These are phyloP conservation scores for Filosporella fistucella DNA, from an alignment of 495 filamentous ascomycete genomes.

Conservation along the genomic window DNA sequence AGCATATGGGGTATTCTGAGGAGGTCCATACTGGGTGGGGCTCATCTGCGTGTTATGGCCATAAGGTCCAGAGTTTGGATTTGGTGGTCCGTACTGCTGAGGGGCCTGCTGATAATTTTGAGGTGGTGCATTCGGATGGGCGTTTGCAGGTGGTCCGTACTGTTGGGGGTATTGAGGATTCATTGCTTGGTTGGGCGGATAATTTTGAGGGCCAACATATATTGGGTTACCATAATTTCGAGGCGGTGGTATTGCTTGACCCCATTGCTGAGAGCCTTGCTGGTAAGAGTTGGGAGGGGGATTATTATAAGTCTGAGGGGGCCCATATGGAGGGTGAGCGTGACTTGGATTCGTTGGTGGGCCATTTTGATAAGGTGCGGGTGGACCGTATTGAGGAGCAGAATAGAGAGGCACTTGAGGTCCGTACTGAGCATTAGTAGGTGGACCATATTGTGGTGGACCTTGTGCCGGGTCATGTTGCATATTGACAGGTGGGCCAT, in stretches of 20 bases:
- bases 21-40: background rate
- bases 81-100: slow-evolving; percentile 6
- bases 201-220: too few species aligned
- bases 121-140: slow-evolving; percentile 2
- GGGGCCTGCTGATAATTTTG: slow-evolving; percentile 6
- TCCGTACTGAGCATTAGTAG: background rate
- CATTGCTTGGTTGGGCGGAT: too few species aligned
- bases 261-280: too few species aligned
- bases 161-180: background rate
- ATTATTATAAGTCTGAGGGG: too few species aligned
- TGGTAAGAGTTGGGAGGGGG: too few species aligned
- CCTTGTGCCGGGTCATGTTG: background rate
- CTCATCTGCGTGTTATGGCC: slow-evolving; percentile 1
- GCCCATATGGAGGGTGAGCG: background rate
- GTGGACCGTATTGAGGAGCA: background rate
- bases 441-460: background rate
- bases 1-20: background rate
- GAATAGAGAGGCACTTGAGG: background rate
- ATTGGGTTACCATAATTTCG: too few species aligned
- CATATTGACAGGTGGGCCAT: background rate
- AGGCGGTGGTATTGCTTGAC: too few species aligned
- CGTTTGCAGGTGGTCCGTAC: slow-evolving; percentile 7
- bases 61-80: background rate
- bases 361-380: slow-evolving; percentile 2
- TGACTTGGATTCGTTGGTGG: background rate